Evolutionary conservation across 176 grass and related monocot species (phyloP).

Genomic region (Alloteropsis semialata): DNA sequence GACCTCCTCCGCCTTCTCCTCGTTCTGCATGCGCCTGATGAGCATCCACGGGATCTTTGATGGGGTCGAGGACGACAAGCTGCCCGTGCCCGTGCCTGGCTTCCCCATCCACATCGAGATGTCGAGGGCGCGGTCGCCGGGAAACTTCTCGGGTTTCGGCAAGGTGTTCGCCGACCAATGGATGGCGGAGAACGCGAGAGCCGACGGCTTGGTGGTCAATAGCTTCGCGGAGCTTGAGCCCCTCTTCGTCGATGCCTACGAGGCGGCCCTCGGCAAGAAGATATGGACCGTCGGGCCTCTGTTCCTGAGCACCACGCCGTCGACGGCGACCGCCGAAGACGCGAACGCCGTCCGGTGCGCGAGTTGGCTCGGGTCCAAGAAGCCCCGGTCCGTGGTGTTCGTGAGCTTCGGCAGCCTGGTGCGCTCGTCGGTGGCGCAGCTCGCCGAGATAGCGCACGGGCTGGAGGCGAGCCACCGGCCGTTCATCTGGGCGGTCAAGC

Average conservation of each 20-base stretch:
- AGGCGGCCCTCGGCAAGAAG: slow-evolving; percentile 34
- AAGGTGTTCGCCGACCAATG: slow-evolving; percentile 14
- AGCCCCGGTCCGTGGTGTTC: slow-evolving; percentile 46
- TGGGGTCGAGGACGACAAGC: slow-evolving; percentile 15
- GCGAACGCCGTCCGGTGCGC: neutral
- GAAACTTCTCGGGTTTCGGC: slow-evolving; percentile 24
- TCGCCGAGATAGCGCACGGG: slow-evolving; percentile 32
- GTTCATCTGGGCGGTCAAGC: slow-evolving; percentile 53
- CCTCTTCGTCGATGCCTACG: slow-evolving; percentile 28
- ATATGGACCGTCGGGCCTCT: slow-evolving; percentile 51
- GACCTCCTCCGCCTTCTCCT: slow-evolving; percentile 37
- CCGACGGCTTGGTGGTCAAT: slow-evolving; percentile 36
- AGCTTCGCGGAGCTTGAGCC: slow-evolving; percentile 47
- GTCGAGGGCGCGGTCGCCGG: slow-evolving; percentile 8
- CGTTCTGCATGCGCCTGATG: slow-evolving; percentile 42
- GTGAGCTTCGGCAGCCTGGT: slow-evolving; percentile 65
- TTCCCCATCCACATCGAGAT: slow-evolving; percentile 39
- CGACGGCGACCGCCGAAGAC: neutral
- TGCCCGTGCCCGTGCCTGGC: slow-evolving; percentile 18
- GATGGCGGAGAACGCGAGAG: slow-evolving; percentile 22
- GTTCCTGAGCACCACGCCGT: neutral
- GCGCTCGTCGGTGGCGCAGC: slow-evolving; percentile 29
- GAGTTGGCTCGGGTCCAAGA: slow-evolving; percentile 46
- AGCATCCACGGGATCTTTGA: slow-evolving; percentile 13
- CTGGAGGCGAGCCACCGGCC: slow-evolving; percentile 26